Conservation (phyloP, 495 filamentous ascomycete genomes). For the Cercophora samala region DNA sequence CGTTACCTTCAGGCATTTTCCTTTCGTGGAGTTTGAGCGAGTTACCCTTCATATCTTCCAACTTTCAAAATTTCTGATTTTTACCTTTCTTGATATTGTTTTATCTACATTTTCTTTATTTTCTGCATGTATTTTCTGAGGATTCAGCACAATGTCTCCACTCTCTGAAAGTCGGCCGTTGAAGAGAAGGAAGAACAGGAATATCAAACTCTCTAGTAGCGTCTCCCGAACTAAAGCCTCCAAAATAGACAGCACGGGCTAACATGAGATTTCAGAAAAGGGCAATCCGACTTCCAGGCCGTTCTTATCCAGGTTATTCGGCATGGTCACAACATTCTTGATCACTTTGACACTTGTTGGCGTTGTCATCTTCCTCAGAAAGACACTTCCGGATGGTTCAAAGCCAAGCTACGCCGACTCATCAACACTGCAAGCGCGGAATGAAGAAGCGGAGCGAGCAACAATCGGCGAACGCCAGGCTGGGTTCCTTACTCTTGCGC, state of each 20-base stretch:
- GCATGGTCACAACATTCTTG: neutral
- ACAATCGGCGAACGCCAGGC: neutral
- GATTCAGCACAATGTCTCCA: neutral
- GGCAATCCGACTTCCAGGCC: conserved; percentile 7
- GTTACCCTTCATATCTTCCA: neutral
- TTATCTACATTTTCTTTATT: neutral
- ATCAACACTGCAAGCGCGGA: neutral
- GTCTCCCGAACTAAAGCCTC: neutral
- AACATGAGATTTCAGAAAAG: neutral
- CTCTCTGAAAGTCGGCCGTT: neutral
- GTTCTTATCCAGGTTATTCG: conserved; percentile 1
- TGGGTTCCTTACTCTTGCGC: neutral
- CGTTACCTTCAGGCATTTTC: no score
- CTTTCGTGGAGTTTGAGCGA: no score
- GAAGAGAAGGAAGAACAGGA: conserved; percentile 6
- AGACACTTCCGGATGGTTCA: conserved; percentile 7
- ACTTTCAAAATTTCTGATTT: neutral
- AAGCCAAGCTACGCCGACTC: conserved; percentile 1
- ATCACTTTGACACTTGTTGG: conserved; percentile 3
- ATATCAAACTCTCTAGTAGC: conserved; percentile 8
- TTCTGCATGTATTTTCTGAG: neutral
- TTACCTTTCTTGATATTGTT: neutral
- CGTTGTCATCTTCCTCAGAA: conserved; percentile 4
- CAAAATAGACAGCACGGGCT: neutral
- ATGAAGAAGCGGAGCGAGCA: neutral